Evolutionary conservation across 352 stramenopile genomes (phyloP).

Genomic region (Detonula confervacea): DNA sequence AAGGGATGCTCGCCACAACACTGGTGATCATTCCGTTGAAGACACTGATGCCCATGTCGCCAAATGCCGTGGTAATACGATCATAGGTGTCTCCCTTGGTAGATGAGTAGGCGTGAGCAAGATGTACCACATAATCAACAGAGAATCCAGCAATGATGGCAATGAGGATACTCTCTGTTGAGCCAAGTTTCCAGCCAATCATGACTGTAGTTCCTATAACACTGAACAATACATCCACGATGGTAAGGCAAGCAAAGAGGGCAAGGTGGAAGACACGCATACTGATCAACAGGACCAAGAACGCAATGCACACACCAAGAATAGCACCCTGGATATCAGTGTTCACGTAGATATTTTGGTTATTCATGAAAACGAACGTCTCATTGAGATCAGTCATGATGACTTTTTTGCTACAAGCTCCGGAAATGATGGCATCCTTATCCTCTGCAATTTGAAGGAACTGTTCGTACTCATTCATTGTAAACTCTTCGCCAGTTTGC

Average conservation of each 20-base stretch:
- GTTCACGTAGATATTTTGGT: constrained; percentile 64
- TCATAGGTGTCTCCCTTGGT: constrained; percentile 41
- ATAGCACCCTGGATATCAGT: constrained; percentile 50
- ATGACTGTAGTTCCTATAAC: constrained; percentile 63
- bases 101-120: constrained; percentile 60
- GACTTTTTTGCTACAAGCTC: constrained; percentile 37
- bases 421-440: constrained; percentile 32
- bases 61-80: constrained; percentile 58
- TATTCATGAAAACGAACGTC: constrained; percentile 79
- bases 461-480: constrained; percentile 57
- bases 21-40: constrained; percentile 71
- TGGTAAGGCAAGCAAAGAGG: constrained; percentile 63
- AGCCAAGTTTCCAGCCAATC: constrained; percentile 58
- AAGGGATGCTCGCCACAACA: constrained; percentile 56
- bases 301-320: constrained; percentile 63
- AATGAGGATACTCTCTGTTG: constrained; percentile 57
- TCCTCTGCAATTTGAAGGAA: constrained; percentile 48
- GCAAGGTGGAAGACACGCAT: constrained; percentile 60
- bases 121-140: constrained; percentile 67
- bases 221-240: constrained; percentile 60
- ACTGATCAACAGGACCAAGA: constrained; percentile 59
- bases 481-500: constrained; percentile 27
- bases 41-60: constrained; percentile 65
- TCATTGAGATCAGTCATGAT: constrained; percentile 66
- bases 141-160: constrained; percentile 61